phyloP scores from a whole-genome alignment of 768 basidiomycete genomes.

The Dictyophora rubrovolvata region DNA sequence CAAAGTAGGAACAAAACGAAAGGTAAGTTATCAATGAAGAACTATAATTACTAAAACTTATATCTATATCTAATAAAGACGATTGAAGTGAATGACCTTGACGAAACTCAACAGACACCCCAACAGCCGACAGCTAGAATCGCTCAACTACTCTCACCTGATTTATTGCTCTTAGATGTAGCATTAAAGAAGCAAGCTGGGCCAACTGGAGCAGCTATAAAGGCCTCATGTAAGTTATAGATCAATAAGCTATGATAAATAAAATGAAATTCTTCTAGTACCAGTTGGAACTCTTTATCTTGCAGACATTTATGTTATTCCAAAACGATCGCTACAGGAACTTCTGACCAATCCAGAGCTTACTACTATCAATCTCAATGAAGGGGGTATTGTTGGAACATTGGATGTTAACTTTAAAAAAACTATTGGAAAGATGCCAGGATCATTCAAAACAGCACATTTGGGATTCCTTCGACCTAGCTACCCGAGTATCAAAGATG shows the following conservation, averaged over 20 bases:
- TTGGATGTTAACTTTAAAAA: not conserved
- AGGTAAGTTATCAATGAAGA: no score
- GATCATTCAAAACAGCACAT: not conserved
- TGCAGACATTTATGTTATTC: not conserved
- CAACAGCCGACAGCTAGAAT: no score
- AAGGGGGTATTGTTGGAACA: not conserved
- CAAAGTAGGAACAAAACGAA: no score
- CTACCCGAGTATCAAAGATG: not conserved
- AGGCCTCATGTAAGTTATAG: not conserved
- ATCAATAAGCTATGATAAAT: no score
- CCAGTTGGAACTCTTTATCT: not conserved
- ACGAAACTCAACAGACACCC: no score
- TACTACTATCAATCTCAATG: not conserved
- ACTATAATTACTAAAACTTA: no score
- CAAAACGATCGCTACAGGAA: not conserved
- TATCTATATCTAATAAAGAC: no score
- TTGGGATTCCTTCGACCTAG: not conserved
- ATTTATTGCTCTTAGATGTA: no score
- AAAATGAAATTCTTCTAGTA: not conserved
- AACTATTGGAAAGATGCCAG: not conserved
- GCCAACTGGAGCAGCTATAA: no score
- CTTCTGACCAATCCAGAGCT: not conserved
- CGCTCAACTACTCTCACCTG: no score
- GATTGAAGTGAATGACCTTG: no score
- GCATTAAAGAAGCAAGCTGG: no score